Conservation (phyloP, 495 filamentous ascomycete genomes). For the Talaromyces thailandensis region DNA sequence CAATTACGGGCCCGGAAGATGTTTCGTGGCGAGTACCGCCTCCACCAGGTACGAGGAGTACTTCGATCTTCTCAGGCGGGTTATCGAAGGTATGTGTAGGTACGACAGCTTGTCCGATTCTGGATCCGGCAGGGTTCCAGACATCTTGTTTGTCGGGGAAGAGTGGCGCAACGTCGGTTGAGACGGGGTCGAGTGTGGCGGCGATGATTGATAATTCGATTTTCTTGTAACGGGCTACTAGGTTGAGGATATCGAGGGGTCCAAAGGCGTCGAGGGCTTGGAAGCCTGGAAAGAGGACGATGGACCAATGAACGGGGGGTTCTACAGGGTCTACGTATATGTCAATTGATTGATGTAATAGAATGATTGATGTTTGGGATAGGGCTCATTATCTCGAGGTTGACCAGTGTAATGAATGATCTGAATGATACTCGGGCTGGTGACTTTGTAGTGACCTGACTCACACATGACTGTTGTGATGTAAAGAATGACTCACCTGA, state of each 20-base stretch:
- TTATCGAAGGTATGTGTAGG: slow-evolving; percentile 5
- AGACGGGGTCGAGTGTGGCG: slow-evolving; percentile 43
- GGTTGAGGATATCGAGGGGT: slow-evolving; percentile 53
- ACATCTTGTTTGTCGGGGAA: slow-evolving; percentile 3
- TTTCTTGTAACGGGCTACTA: slow-evolving; percentile 27
- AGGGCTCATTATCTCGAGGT: too few species aligned
- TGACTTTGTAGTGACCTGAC: too few species aligned
- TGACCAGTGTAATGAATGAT: background rate
- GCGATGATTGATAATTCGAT: slow-evolving; percentile 40
- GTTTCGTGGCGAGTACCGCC: slow-evolving; percentile 36
- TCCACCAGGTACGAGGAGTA: slow-evolving; percentile 61
- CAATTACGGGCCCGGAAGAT: slow-evolving; percentile 17
- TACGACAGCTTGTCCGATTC: slow-evolving; percentile 1
- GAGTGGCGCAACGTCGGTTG: slow-evolving; percentile 17
- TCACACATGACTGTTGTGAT: background rate
- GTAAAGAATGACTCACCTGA: background rate
- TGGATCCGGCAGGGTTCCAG: slow-evolving; percentile 9
- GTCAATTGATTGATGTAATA: background rate
- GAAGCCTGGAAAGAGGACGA: slow-evolving; percentile 5
- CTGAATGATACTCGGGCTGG: too few species aligned
- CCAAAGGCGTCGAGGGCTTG: slow-evolving; percentile 42
- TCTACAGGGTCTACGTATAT: background rate
- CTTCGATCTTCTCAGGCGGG: slow-evolving; percentile 34
- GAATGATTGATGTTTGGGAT: background rate
- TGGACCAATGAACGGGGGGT: slow-evolving; percentile 3